phyloP scores from a whole-genome alignment of 1,284 basidiomycete species.

The Termitomyces sp. region DNA sequence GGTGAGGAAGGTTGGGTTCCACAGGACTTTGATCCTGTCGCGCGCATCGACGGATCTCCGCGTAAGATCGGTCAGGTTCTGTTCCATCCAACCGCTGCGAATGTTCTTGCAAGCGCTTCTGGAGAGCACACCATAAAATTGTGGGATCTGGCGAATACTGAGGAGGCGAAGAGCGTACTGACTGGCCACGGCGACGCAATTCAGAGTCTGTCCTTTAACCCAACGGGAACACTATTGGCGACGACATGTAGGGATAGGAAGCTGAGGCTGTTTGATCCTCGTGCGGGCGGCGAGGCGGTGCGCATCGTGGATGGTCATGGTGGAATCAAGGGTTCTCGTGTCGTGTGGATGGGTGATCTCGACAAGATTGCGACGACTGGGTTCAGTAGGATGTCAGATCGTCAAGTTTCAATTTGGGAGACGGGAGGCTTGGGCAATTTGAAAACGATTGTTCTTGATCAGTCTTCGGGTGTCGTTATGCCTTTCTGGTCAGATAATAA shows the following conservation, averaged over 20 bases:
- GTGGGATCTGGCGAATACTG: slow-evolving; percentile 80
- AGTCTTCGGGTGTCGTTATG: slow-evolving; percentile 91
- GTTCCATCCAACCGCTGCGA: slow-evolving; percentile 90
- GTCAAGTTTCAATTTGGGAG: slow-evolving; percentile 75
- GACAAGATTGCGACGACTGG: slow-evolving; percentile 88
- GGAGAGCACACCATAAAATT: slow-evolving; percentile 89
- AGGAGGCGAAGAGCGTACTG: slow-evolving; percentile 60
- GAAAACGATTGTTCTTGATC: slow-evolving; percentile 79
- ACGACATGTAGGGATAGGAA: slow-evolving; percentile 92
- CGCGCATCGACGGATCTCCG: slow-evolving; percentile 66
- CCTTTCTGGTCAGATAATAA: slow-evolving; percentile 97
- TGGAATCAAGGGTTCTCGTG: slow-evolving; percentile 90
- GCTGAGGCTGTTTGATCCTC: slow-evolving; percentile 85
- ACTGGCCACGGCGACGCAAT: slow-evolving; percentile 84
- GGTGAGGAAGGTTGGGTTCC: slow-evolving; percentile 78
- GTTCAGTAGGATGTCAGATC: slow-evolving; percentile 92
- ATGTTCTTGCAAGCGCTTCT: slow-evolving; percentile 83
- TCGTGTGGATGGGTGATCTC: slow-evolving; percentile 87
- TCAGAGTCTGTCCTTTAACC: slow-evolving; percentile 84
- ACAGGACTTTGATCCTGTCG: slow-evolving; percentile 79
- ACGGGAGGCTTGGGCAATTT: slow-evolving; percentile 32
- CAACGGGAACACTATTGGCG: slow-evolving; percentile 70
- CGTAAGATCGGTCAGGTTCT: slow-evolving; percentile 93
- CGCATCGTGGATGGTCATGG: slow-evolving; percentile 83
- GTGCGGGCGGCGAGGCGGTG: slow-evolving; percentile 76